Conservation (phyloP, 306 rosid genomes). For the Fragaria ananassa region DNA sequence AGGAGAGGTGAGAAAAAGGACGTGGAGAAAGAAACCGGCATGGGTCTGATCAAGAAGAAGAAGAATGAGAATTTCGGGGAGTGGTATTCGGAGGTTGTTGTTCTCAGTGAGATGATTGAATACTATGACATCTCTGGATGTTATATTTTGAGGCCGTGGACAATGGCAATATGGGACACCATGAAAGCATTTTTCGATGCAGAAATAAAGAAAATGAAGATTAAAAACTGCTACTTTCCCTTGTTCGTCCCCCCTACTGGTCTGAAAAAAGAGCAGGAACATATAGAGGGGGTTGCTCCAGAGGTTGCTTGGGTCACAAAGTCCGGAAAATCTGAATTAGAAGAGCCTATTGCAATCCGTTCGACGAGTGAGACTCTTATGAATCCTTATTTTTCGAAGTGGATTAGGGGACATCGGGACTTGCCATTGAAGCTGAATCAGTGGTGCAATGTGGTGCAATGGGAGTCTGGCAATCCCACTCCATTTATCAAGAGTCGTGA, state of each 20-base stretch:
- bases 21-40: constrained; percentile 88
- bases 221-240: constrained; percentile 88
- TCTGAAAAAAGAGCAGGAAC: constrained; percentile 85
- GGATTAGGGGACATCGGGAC: constrained; percentile 97
- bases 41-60: constrained; percentile 59
- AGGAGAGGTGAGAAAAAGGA: too few relatives aligned
- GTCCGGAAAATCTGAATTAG: constrained; percentile 70
- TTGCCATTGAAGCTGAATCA: constrained; percentile 88
- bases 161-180: constrained; percentile 76
- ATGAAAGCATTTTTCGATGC: constrained; percentile 79
- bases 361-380: constrained; percentile 97
- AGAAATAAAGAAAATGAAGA: constrained; percentile 82
- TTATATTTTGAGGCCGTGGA: constrained; percentile 90
- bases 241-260: constrained; percentile 73
- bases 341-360: constrained; percentile 88
- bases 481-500: constrained; percentile 97
- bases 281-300: constrained; percentile 89
- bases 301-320: constrained; percentile 99
- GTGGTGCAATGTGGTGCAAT: constrained; percentile 97
- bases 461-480: constrained; percentile 98
- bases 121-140: constrained; percentile 96
- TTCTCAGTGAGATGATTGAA: constrained; percentile 78
- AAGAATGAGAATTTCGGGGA: constrained; percentile 35
- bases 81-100: constrained; percentile 92
- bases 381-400: constrained; percentile 94